These are phyloP conservation scores for Spergularia bocconei DNA, from an alignment of 148 eudicot species.

Conservation along the genomic window DNA sequence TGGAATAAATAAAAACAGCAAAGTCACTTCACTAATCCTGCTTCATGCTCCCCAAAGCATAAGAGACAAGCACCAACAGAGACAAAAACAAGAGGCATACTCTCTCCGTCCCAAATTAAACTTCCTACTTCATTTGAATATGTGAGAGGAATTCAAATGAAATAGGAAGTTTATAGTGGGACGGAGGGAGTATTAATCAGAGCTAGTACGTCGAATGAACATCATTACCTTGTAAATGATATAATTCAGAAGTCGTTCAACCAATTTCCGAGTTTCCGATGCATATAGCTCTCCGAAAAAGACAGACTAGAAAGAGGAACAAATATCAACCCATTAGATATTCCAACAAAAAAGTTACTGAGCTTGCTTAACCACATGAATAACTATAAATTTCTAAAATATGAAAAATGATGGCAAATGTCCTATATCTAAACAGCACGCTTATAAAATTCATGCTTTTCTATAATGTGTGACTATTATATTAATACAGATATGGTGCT, in stretches of 20 bases:
- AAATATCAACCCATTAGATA: slow-evolving; percentile 10
- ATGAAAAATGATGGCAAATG: background rate
- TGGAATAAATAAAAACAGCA: background rate
- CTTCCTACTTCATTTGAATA: too few relatives aligned
- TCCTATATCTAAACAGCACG: background rate
- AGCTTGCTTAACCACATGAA: background rate
- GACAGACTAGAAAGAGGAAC: slow-evolving; percentile 53
- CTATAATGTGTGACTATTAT: background rate
- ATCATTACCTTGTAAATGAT: slow-evolving; percentile 76
- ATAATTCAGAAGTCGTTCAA: slow-evolving; percentile 81
- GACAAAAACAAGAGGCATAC: background rate
- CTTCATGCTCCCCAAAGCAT: background rate
- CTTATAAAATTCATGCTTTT: background rate
- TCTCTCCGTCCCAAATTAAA: too few relatives aligned
- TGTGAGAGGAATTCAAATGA: too few relatives aligned
- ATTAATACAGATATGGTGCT: background rate
- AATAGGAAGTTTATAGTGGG: too few relatives aligned
- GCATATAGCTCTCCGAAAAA: slow-evolving; percentile 75
- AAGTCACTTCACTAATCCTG: background rate
- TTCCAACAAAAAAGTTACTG: background rate
- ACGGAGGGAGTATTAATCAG: too few relatives aligned
- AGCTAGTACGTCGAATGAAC: background rate
- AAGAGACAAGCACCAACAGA: slow-evolving; percentile 3
- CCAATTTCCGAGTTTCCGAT: slow-evolving; percentile 76
- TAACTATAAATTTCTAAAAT: background rate